Evolutionary conservation across 2,329 filamentous ascomycete species (phyloP), one percentile per base, ranked within the genome.

Genomic region (Stylonectria norvegica): DNA sequence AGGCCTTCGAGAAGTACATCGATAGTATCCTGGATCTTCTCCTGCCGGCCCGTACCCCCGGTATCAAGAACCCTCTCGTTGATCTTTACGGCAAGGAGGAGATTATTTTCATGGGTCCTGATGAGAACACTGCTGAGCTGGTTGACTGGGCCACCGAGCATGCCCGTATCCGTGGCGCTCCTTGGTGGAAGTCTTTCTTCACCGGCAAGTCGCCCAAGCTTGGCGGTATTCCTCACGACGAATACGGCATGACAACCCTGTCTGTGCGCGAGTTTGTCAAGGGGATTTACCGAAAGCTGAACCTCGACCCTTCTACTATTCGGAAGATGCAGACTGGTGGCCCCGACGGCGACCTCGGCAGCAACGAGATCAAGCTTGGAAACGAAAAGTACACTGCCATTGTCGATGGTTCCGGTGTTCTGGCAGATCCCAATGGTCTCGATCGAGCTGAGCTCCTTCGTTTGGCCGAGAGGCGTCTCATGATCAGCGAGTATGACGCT

Each of bases 151-250:
- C 93, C n/a, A 98, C 93, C 2, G 85, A 93, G 66, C 93, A 98
- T 65, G 93, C 93, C 45, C 81, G 89, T 37, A 72, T 73, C 47
- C 83, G 93, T 55, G 89, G 89, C 32, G 93, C 93, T 4, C 89
- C 89, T 19, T 98, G 91, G 89, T 98, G 93, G 93, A 98, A 98
- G 76, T 98, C 93, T 0, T 98, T 98, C 79, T 98, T 98, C 76
- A 98, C 93, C 2, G 93, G 93, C 60, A 98, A 98, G 77, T 95
- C 89, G 55, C 93, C 89, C 38, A 93, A 86, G 67, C 78, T 98
- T 11, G 93, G 93, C 49, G 93, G 93, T 61, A 98, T 98, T 54
- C 93, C 93, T 25, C 93, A 98, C 67, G 93, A 98, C 64, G 70
- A 75, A 28, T 98, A 98, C 61, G 93, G 93, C 57, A 98, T 98